Base-by-base conservation (phyloP, 108 stramenopile genomes). In the Chaetoceros tenuissimus region DNA sequence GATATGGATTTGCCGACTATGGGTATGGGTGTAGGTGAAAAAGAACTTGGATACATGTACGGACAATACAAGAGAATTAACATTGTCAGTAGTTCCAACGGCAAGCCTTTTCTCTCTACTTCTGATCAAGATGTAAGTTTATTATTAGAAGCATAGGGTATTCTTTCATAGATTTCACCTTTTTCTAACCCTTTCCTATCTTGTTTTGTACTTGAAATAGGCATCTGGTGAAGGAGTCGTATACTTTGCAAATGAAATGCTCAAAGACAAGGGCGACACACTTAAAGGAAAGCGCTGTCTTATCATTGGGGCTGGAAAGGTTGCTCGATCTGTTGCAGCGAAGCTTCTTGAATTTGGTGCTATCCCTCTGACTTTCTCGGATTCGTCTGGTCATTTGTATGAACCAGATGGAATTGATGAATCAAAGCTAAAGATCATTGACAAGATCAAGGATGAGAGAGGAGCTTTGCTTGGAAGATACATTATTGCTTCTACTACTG, bases 41-140 rank as follows among this genome's bases (percentile, higher is more conserved):
- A 84, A 47, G 96, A 97, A 79, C 75, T 97, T 57, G 96, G 96
- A 50, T 99, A 93, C 66, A 64, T 99, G 54, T 96, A 80, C 68
- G 98, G 98, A 25, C 96, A 97, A 74, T 99, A 97, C 90, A 99
- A 99, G 78, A 81, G 96, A 34, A 91, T 96, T 64, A 84, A 81
- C 58, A 48, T 64, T 2, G 73, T 75, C 65, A 64, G 51, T 31
- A 72, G 78, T n/a, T 62, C 55, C 23, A 57, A 57, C 2, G 77
- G 79, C n/a, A 67, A 69, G 10, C 64, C 69, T 31, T 81, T 92
- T 51, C 59, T 85, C 57, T 73, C 77, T 13, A 48, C 31, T 57
- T 54, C 64, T 48, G 52, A 60, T 48, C 73, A 48, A 19, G 28
- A 72, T 31, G 71, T 72, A 50, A 61, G 70, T n/a, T n/a, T n/a